Evolutionary conservation across 2,329 filamentous ascomycete species (phyloP).

Genomic region (Scedosporium dehoogii): DNA sequence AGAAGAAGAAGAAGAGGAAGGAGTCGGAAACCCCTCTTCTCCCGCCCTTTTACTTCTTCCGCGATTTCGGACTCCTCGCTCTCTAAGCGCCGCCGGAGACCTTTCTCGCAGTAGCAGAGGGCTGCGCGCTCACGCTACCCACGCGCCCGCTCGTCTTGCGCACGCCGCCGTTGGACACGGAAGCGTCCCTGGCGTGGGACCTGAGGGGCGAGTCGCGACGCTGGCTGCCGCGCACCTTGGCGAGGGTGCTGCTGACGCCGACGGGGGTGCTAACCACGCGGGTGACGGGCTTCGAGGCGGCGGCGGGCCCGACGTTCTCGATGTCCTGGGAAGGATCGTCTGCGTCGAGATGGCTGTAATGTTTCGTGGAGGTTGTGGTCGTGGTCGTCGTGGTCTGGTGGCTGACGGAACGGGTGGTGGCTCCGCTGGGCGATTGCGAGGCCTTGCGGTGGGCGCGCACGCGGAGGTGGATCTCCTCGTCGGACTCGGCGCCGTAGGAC

Average conservation of each 20-base stretch:
- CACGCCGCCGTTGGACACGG: slow-evolving; percentile 27
- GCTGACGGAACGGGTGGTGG: slow-evolving; percentile 51
- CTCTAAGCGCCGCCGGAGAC: slow-evolving; percentile 28
- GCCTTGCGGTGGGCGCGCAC: slow-evolving; percentile 58
- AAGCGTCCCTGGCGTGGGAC: slow-evolving; percentile 31
- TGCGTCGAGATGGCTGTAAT: slow-evolving; percentile 32
- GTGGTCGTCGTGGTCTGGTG: slow-evolving; percentile 52
- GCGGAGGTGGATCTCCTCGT: slow-evolving; percentile 74
- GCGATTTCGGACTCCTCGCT: not conserved
- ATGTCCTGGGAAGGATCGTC: slow-evolving; percentile 61
- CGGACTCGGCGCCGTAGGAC: slow-evolving; percentile 57
- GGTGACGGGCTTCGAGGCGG: slow-evolving; percentile 44
- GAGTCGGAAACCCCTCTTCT: not conserved
- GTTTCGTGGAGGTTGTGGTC: slow-evolving; percentile 51
- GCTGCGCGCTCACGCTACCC: slow-evolving; percentile 44
- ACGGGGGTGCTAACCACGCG: slow-evolving; percentile 40
- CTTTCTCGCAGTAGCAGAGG: slow-evolving; percentile 39
- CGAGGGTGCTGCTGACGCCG: slow-evolving; percentile 32
- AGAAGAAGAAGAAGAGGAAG: not conserved
- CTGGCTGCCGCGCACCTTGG: slow-evolving; percentile 50
- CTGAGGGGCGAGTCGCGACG: slow-evolving; percentile 35
- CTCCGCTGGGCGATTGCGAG: slow-evolving; percentile 21
- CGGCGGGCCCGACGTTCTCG: slow-evolving; percentile 52
- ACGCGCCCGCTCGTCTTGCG: slow-evolving; percentile 59
- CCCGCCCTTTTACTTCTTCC: not conserved